Base-by-base conservation (phyloP, 2,329 filamentous ascomycete genomes). In the Neonectria hederae region DNA sequence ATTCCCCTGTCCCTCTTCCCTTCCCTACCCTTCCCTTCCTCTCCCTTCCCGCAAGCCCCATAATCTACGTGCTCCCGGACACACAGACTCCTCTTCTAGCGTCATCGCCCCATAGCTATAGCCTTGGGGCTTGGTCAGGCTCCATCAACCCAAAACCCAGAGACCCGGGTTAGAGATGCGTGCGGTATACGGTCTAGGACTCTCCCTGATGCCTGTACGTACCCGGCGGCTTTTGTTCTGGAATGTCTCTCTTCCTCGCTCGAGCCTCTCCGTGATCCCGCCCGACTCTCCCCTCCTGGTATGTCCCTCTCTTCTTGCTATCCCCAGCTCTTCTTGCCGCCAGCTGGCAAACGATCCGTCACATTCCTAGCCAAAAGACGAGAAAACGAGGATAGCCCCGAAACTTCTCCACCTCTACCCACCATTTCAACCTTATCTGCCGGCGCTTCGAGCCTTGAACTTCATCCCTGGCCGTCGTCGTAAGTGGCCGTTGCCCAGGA, bases 101-200 rank as follows among this genome's bases (percentile, higher is more conserved):
- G 22, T 58, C 54, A 46, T 43, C 40, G 32, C 54, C 54, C 40
- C 40, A 38, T 48, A n/a, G 17, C 28, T 7, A 7, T 7, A 49
- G 38, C 26, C 32, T 35, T 8, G 9, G 30, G 10, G 22, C 38
- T 7, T n/a, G 35, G 35, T 9, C 35, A 21, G 40, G 40, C 7
- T n/a, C 53, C 53, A 43, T 51, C 59, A 43, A 57, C 59, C 59
- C 59, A 57, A 52, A 52, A 42, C 53, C 59, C 59, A 45, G 54
- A 55, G 19, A 30, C n/a, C 59, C 46, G 59, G 59, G 46, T 57
- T 57, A 5, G 19, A 46, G 32, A 55, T 30, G 24, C 19, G 24
- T 54, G 13, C 24, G 26, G 11, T 21, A 19, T 32, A 19, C 9
- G 5, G 7, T 19, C n/a, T n/a, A n/a, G n/a, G n/a, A n/a, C n/a